phyloP scores from a whole-genome alignment of 1,284 basidiomycete genomes.

The Tilletia horrida region DNA sequence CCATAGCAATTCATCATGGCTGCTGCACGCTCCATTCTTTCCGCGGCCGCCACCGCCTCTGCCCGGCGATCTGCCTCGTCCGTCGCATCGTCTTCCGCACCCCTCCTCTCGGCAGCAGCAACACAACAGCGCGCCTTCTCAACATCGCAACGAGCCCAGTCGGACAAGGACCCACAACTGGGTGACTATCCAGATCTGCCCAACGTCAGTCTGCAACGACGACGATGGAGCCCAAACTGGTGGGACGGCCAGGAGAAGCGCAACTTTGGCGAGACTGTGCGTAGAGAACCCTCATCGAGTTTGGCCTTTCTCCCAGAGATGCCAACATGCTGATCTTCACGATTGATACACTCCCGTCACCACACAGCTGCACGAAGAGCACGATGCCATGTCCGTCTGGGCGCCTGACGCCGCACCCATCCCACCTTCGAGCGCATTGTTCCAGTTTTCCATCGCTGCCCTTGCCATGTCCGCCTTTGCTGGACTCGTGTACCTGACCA shows the following conservation, averaged over 20 bases:
- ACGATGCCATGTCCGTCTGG: slow-evolving; percentile 53
- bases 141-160: background rate
- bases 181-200: slow-evolving; percentile 53
- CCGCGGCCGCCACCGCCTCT: background rate
- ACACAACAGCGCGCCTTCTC: slow-evolving; percentile 1
- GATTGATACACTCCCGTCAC: background rate
- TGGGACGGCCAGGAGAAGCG: slow-evolving; percentile 54
- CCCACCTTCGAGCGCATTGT: slow-evolving; percentile 40
- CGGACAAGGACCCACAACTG: slow-evolving; percentile 48
- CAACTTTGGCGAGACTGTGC: slow-evolving; percentile 52
- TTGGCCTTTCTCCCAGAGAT: no score
- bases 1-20: background rate
- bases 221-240: slow-evolving; percentile 49
- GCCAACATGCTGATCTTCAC: no score
- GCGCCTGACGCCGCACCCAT: slow-evolving; percentile 50
- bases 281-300: slow-evolving; percentile 11
- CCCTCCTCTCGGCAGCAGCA: slow-evolving; percentile 4
- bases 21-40: slow-evolving; percentile 3
- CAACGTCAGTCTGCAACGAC: slow-evolving; percentile 38
- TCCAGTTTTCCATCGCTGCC: slow-evolving; percentile 44
- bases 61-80: slow-evolving; percentile 9
- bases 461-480: slow-evolving; percentile 34
- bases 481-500: slow-evolving; percentile 39
- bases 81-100: background rate
- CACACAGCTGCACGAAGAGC: slow-evolving; percentile 48